A percentile compares a stretch with the other conserved stretches of the same genome.
phyloP scores from a whole-genome alignment of 2,329 filamentous ascomycete species.

The Penicillium polonicum region DNA sequence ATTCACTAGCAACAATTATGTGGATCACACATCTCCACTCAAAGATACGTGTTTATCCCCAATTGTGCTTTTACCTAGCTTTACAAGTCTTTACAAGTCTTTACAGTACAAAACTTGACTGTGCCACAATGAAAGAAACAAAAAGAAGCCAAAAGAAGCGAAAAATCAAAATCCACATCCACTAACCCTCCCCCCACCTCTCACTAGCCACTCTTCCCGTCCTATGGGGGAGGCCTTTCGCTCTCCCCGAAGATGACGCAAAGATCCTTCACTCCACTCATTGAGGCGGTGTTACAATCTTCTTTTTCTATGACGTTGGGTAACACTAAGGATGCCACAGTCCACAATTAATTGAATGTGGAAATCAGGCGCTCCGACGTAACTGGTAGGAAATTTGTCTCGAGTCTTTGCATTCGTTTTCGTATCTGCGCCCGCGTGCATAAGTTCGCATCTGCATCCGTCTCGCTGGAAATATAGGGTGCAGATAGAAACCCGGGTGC shows the following conservation, averaged over 20 bases:
- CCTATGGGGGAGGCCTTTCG: not conserved
- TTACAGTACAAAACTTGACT: not conserved
- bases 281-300: constrained; percentile 9
- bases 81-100: not conserved
- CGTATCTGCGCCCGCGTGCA: not conserved
- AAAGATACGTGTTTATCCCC: not conserved
- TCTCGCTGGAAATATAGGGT: not conserved
- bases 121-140: not conserved
- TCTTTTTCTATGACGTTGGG: constrained; percentile 1
- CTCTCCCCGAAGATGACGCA: constrained; percentile 9
- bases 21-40: not conserved
- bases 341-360: not conserved
- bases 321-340: not conserved
- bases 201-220: constrained; percentile 4
- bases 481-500: not conserved
- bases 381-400: not conserved
- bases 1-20: not conserved
- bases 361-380: not conserved
- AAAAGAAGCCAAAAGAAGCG: not conserved
- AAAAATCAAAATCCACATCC: not conserved
- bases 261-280: not conserved
- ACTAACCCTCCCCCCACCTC: not conserved
- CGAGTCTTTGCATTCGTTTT: not conserved
- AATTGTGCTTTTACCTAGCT: not conserved
- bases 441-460: not conserved